These are phyloP conservation scores for Paraphaeosphaeria sporulosa DNA, from an alignment of 2,329 filamentous ascomycete species.

Conservation along the genomic window DNA sequence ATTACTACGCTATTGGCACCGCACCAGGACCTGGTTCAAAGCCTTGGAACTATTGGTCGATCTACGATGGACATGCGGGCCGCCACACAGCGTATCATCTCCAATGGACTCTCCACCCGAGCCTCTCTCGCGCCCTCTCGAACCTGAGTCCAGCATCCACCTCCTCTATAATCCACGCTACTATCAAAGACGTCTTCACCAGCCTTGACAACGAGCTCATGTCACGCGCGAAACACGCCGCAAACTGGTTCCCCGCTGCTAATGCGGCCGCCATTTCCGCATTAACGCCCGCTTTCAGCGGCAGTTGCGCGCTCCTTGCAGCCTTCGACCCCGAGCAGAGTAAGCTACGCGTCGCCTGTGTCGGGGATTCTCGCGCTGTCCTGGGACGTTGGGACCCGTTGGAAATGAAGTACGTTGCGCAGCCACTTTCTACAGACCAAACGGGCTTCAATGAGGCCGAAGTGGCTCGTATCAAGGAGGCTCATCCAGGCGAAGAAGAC, in stretches of 20 bases:
- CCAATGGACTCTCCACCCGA: conserved; percentile 52
- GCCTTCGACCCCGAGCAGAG: conserved; percentile 64
- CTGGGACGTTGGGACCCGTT: conserved; percentile 61
- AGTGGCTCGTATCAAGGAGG: conserved; percentile 60
- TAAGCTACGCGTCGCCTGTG: conserved; percentile 68
- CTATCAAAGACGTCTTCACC: conserved; percentile 66
- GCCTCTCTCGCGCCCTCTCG: conserved; percentile 50
- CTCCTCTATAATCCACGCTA: conserved; percentile 59
- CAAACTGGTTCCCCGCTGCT: conserved; percentile 49
- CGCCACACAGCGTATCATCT: conserved; percentile 53
- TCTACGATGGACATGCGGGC: conserved; percentile 62
- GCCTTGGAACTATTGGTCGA: conserved; percentile 51
- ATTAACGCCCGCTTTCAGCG: conserved; percentile 54
- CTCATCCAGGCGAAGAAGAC: conserved; percentile 69
- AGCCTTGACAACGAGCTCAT: conserved; percentile 66
- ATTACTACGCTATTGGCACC: conserved; percentile 40
- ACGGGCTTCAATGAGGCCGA: conserved; percentile 70
- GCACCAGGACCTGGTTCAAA: conserved; percentile 37
- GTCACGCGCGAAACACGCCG: conserved; percentile 45
- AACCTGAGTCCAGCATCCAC: conserved; percentile 43
- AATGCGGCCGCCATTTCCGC: conserved; percentile 34
- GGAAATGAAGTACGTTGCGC: conserved; percentile 58
- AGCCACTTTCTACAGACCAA: conserved; percentile 69
- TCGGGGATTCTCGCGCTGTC: conserved; percentile 73
- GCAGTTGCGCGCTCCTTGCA: conserved; percentile 70